Evolutionary conservation across 2,329 filamentous ascomycete species (phyloP).

Genomic region (Monosporascus ibericus): DNA sequence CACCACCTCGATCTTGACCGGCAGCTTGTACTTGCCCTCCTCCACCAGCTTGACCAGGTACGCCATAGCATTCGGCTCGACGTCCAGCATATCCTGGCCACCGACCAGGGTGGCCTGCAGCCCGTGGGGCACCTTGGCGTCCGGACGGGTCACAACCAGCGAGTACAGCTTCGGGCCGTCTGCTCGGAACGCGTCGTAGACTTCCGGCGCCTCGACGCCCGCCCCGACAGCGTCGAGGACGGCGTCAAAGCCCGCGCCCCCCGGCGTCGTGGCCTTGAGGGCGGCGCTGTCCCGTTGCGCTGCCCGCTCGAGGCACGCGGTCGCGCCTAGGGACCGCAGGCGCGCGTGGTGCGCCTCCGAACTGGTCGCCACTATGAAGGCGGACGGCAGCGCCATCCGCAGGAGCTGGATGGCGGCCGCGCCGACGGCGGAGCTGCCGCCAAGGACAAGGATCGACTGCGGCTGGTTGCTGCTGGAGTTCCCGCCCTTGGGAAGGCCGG

Average conservation of each 20-base stretch:
- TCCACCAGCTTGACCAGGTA: slow-evolving; percentile 15
- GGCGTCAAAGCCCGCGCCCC: slow-evolving; percentile 24
- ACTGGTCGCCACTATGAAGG: slow-evolving; percentile 26
- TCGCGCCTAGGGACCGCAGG: slow-evolving; percentile 16
- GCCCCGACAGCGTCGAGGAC: slow-evolving; percentile 28
- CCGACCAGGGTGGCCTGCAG: slow-evolving; percentile 16
- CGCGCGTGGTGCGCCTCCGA: slow-evolving; percentile 18
- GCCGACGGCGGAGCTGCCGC: slow-evolving; percentile 29
- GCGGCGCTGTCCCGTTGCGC: slow-evolving; percentile 8
- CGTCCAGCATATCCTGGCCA: slow-evolving; percentile 13
- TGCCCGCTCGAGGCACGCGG: slow-evolving; percentile 10
- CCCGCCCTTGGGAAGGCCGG: slow-evolving; percentile 11
- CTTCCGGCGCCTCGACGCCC: slow-evolving; percentile 12
- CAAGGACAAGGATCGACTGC: slow-evolving; percentile 28
- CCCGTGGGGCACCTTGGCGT: slow-evolving; percentile 18
- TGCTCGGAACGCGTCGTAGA: slow-evolving; percentile 20
- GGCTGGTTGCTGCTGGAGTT: neutral
- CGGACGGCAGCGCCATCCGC: slow-evolving; percentile 23
- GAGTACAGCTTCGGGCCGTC: slow-evolving; percentile 24
- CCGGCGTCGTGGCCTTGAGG: slow-evolving; percentile 15
- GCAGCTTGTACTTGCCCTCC: slow-evolving; percentile 18
- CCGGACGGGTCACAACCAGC: slow-evolving; percentile 21
- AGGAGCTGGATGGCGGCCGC: slow-evolving; percentile 29
- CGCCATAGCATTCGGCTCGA: slow-evolving; percentile 1
- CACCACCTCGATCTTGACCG: slow-evolving; percentile 14